phyloP scores from a whole-genome alignment of 495 filamentous ascomycete species.

The Halenospora varia region DNA sequence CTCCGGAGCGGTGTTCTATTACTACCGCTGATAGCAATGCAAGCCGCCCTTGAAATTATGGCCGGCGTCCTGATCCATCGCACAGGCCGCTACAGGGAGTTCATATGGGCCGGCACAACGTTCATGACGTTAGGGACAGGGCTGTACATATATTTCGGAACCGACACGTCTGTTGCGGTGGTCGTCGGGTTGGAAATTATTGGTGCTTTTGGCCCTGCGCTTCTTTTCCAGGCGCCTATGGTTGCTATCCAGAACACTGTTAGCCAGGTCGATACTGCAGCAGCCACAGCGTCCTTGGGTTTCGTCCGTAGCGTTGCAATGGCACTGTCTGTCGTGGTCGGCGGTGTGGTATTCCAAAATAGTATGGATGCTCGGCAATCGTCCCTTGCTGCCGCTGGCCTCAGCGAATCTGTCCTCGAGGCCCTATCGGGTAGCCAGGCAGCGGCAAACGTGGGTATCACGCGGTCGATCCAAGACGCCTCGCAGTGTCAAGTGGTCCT shows the following conservation, averaged over 20 bases:
- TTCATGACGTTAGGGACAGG: constrained; percentile 54
- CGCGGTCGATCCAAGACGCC: constrained; percentile 23
- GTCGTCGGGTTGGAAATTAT: constrained; percentile 51
- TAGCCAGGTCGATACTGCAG: constrained; percentile 54
- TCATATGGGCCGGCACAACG: constrained; percentile 45
- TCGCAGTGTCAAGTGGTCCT: constrained; percentile 36
- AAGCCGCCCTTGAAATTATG: constrained; percentile 44
- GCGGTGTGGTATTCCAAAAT: constrained; percentile 64
- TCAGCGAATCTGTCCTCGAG: constrained; percentile 8
- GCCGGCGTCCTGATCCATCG: constrained; percentile 53
- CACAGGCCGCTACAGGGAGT: constrained; percentile 56
- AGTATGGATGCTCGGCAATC: constrained; percentile 28
- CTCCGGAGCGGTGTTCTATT: constrained; percentile 66
- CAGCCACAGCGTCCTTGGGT: constrained; percentile 59
- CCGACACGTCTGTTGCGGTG: constrained; percentile 39
- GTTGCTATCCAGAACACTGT: constrained; percentile 73
- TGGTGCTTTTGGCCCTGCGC: constrained; percentile 44
- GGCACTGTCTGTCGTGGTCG: constrained; percentile 59
- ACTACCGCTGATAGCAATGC: constrained; percentile 49
- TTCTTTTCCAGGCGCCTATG: constrained; percentile 61
- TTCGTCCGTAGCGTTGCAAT: constrained; percentile 61
- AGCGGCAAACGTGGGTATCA: constrained; percentile 12
- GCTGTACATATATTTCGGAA: constrained; percentile 49
- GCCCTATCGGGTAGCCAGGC: constrained; percentile 9
- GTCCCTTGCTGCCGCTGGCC: constrained; percentile 17